A percentile compares a stretch with the other conserved stretches of the same genome.
phyloP scores from a whole-genome alignment of 148 eudicot genomes.

The Arbutus unedo region DNA sequence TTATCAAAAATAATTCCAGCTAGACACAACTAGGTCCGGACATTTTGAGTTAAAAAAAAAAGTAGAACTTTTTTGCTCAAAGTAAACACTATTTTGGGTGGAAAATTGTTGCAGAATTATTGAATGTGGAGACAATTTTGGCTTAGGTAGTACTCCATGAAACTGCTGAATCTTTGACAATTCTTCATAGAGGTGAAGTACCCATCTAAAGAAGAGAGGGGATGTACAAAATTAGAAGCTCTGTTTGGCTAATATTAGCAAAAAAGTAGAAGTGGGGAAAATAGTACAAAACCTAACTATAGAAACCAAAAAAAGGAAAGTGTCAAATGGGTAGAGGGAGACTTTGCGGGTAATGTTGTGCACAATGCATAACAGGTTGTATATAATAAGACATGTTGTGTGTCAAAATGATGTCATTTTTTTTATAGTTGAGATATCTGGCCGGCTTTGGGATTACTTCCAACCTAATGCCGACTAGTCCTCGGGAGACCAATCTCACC shows the following conservation, averaged over 20 bases:
- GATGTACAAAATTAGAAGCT: background rate
- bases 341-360: too few relatives aligned
- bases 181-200: background rate
- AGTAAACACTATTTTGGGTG: background rate
- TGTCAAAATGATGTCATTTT: too few relatives aligned
- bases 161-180: background rate
- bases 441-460: too few relatives aligned
- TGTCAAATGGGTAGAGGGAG: background rate
- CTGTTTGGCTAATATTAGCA: background rate
- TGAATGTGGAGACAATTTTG: background rate
- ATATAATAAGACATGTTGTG: too few relatives aligned
- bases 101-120: background rate
- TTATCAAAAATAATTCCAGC: too few relatives aligned
- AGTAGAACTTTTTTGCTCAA: too few relatives aligned
- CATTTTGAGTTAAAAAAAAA: too few relatives aligned
- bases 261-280: background rate
- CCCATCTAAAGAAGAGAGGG: background rate
- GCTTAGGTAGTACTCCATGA: background rate
- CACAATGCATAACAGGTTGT: too few relatives aligned
- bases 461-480: too few relatives aligned
- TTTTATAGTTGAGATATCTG: too few relatives aligned
- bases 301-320: background rate
- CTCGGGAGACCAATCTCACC: too few relatives aligned
- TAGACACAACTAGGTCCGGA: too few relatives aligned
- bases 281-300: background rate